Evolutionary conservation across 2,329 filamentous ascomycete species (phyloP), one percentile per base, ranked within the genome.

Genomic region (Scytalidium sp.): DNA sequence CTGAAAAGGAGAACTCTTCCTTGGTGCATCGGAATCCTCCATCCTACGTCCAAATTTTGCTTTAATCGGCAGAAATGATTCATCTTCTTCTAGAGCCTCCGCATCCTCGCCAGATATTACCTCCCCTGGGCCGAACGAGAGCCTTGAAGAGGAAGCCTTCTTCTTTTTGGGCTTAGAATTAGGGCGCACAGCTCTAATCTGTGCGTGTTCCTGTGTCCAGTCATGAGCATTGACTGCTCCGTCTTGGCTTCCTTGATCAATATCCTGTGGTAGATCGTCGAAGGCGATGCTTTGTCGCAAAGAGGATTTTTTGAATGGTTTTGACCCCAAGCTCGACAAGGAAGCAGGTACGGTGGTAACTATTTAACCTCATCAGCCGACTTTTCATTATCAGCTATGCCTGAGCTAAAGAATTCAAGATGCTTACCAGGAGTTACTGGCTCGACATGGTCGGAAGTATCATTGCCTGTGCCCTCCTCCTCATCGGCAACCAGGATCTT

Each of bases 401-500:
- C 19, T 25, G 29, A 36, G 32, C 7, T n/a, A 5, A 4, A 36
- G 32, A n/a, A n/a, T 36, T n/a, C 17, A 36, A 36, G 32, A 49
- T 39, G 60, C 62, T 62, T 61, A 64, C 62, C 36, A 50, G 53
- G 50, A 50, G 52, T 58, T 43, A 48, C 43, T 47, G 43, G 50
- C 42, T 57, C 42, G 41, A 45, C 20, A 21, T 47, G 13, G 29
- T 19, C 29, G 41, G 47, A 32, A 17, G 46, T 45, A 36, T 52
- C 46, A 45, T 52, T 57, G 50, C 65, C 62, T 43, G 48, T 56
- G 41, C 64, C 64, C 1, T 84, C 85, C 3, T 88, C 83, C 11
- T 85, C 82, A 41, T 90, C 87, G 40, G 82, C 75, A 0, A 82
- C 75, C 43, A 83, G 86, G 59, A 96, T 88, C 62, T 91, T 87